Evolutionary conservation across 306 rosid species (phyloP).

Genomic region (Prunus padus): DNA sequence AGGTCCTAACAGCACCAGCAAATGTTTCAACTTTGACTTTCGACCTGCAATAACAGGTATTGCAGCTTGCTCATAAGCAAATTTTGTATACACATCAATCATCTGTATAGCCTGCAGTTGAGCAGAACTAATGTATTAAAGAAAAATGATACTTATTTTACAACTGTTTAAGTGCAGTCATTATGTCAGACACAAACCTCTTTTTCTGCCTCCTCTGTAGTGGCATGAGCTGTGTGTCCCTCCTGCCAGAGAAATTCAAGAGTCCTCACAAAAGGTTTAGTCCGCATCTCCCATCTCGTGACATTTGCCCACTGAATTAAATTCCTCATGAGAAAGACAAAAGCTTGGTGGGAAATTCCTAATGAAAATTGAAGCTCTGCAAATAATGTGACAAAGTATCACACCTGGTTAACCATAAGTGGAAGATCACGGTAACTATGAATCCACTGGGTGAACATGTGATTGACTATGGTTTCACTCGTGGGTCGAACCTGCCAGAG

Average conservation of each 20-base stretch:
- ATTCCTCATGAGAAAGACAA: slow-evolving; percentile 19
- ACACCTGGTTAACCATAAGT: slow-evolving; percentile 79
- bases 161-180: slow-evolving; percentile 9
- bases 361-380: slow-evolving; percentile 1
- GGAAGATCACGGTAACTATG: slow-evolving; percentile 96
- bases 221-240: slow-evolving; percentile 90
- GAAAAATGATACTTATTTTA: background rate
- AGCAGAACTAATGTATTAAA: slow-evolving; percentile 26
- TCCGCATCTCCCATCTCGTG: slow-evolving; percentile 95
- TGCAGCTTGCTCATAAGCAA: slow-evolving; percentile 87
- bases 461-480: slow-evolving; percentile 91
- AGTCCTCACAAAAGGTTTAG: slow-evolving; percentile 87
- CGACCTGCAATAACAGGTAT: slow-evolving; percentile 90
- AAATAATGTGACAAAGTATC: slow-evolving; percentile 15
- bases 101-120: slow-evolving; percentile 85
- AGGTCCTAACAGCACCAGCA: slow-evolving; percentile 91
- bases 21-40: slow-evolving; percentile 90
- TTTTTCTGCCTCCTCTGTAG: slow-evolving; percentile 82
- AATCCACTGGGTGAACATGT: slow-evolving; percentile 96
- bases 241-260: slow-evolving; percentile 97
- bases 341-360: slow-evolving; percentile 2
- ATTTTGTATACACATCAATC: slow-evolving; percentile 87
- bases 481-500: slow-evolving; percentile 95
- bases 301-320: slow-evolving; percentile 83
- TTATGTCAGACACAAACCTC: slow-evolving; percentile 54